phyloP scores from a whole-genome alignment of 23 red algal genomes.

The Gracilaria gracilis region DNA sequence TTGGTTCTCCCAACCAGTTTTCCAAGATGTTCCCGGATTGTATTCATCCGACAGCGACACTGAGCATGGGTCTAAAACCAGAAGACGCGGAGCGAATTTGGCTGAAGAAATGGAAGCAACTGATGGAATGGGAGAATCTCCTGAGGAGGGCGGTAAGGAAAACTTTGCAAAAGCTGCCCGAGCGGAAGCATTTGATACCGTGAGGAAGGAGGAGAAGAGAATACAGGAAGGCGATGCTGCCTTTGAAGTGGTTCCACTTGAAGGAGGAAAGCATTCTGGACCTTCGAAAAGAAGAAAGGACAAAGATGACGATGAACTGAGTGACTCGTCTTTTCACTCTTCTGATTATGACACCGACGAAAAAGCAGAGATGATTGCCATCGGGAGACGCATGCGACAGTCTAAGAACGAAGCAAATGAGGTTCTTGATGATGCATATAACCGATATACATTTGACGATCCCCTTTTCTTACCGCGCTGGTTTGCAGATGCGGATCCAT shows the following conservation, averaged over 20 bases:
- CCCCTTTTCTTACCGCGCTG: constrained; percentile 78
- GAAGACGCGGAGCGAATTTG: no score
- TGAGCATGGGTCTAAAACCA: neutral
- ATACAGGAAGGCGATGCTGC: neutral
- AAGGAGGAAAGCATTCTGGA: neutral
- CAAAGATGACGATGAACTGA: constrained; percentile 25
- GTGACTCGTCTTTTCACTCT: constrained; percentile 71
- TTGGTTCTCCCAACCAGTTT: constrained; percentile 77
- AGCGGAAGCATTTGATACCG: constrained; percentile 42
- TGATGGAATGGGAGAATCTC: neutral
- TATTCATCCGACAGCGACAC: constrained; percentile 46
- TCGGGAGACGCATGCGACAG: constrained; percentile 71
- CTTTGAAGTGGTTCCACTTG: constrained; percentile 58
- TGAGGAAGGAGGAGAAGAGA: constrained; percentile 24
- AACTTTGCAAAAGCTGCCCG: constrained; percentile 49
- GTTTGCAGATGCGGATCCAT: constrained; percentile 90
- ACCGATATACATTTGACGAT: constrained; percentile 92
- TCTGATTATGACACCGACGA: constrained; percentile 77
- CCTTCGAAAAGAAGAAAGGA: constrained; percentile 1
- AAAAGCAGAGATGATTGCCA: constrained; percentile 82
- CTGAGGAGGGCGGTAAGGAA: neutral
- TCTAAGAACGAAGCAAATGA: constrained; percentile 64
- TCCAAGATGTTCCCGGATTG: constrained; percentile 43
- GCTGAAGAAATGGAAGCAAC: neutral
- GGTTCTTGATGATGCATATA: constrained; percentile 87